Evolutionary conservation across 352 stramenopile species (phyloP).

Genomic region (Globisporangium paroecandrum): DNA sequence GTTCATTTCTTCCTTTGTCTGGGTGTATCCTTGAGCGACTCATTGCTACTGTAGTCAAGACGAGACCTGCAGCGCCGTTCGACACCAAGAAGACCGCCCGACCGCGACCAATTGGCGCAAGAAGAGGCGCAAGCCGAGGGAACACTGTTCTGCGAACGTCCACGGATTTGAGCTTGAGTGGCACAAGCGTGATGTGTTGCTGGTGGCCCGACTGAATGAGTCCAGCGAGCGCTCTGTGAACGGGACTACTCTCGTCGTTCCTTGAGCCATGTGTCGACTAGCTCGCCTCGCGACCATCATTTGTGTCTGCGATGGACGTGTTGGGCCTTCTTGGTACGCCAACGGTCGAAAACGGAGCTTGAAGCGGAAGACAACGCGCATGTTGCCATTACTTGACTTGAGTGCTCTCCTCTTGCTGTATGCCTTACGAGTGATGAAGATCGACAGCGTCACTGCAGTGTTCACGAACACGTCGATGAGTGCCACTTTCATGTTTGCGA

Average conservation of each 20-base stretch:
- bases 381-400: constrained; percentile 16
- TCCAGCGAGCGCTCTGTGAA: constrained; percentile 1
- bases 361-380: constrained; percentile 30
- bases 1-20: neutral
- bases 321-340: neutral
- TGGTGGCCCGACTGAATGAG: neutral
- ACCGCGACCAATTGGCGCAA: constrained; percentile 7
- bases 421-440: constrained; percentile 33
- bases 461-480: constrained; percentile 44
- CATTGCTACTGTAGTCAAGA: constrained; percentile 16
- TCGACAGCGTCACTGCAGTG: constrained; percentile 30
- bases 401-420: constrained; percentile 38
- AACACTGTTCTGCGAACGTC: constrained; percentile 16
- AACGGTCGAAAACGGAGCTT: constrained; percentile 25
- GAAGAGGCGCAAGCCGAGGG: constrained; percentile 16
- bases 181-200: constrained; percentile 36
- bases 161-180: constrained; percentile 24
- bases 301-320: constrained; percentile 2
- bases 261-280: neutral
- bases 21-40: neutral
- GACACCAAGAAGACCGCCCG: constrained; percentile 15
- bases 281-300: constrained; percentile 17
- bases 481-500: constrained; percentile 23
- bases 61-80: constrained; percentile 16
- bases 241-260: neutral